Evolutionary conservation across 2,329 filamentous ascomycete genomes (phyloP).

Genomic region (Phoma sp.): DNA sequence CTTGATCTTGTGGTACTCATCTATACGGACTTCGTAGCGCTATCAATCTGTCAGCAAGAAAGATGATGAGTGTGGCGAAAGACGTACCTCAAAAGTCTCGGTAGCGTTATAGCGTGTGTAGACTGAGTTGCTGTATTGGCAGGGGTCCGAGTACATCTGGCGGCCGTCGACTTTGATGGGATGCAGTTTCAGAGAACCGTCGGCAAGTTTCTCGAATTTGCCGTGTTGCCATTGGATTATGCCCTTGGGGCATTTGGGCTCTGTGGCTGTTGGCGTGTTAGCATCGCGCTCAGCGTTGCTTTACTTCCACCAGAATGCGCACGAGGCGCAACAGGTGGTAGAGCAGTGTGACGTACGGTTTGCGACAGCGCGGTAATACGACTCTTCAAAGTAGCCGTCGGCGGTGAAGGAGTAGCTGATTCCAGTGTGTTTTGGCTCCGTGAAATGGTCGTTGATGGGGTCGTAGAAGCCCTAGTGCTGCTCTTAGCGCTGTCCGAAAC

Average conservation of each 20-base stretch:
- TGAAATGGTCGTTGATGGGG: conserved; percentile 68
- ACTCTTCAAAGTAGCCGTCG: conserved; percentile 73
- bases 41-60: conserved; percentile 25
- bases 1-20: conserved; percentile 67
- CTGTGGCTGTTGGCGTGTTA: conserved; percentile 57
- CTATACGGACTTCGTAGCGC: conserved; percentile 58
- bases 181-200: conserved; percentile 66
- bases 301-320: not conserved
- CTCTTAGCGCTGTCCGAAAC: conserved; percentile 17
- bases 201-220: conserved; percentile 61
- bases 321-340: not conserved
- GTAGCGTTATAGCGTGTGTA: conserved; percentile 74
- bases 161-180: conserved; percentile 73
- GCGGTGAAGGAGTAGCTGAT: conserved; percentile 77
- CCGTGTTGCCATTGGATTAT: conserved; percentile 80
- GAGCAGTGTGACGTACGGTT: conserved; percentile 64
- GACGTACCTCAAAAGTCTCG: conserved; percentile 66
- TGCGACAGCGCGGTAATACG: conserved; percentile 72
- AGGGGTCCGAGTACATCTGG: conserved; percentile 71
- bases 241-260: conserved; percentile 67
- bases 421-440: conserved; percentile 70
- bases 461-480: conserved; percentile 70
- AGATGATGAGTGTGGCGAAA: too few species aligned
- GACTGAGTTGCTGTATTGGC: conserved; percentile 59
- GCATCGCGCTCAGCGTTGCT: conserved; percentile 6